These are phyloP conservation scores for Entophlyctis luteolus DNA, from an alignment of 192 early-diverging fungal species.

Conservation along the genomic window DNA sequence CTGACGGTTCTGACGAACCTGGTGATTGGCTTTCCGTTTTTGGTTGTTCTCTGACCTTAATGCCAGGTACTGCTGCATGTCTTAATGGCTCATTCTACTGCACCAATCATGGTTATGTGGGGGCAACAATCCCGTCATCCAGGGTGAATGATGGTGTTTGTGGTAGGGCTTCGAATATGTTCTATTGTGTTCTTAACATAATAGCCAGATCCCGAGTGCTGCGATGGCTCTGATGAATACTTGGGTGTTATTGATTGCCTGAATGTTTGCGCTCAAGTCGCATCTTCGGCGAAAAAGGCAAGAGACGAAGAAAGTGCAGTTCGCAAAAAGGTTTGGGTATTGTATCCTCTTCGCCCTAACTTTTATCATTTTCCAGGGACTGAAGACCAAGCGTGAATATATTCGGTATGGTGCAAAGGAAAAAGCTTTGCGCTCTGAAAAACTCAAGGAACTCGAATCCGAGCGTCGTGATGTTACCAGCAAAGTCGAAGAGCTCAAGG, in stretches of 20 bases:
- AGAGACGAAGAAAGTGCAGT: constrained; percentile 19
- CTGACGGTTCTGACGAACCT: constrained; percentile 92
- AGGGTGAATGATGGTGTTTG: constrained; percentile 94
- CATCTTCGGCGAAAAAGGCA: constrained; percentile 35
- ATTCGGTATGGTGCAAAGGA: constrained; percentile 17
- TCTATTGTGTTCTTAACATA: not conserved
- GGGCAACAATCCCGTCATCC: constrained; percentile 59
- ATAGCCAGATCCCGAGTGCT: constrained; percentile 72
- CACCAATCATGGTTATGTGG: constrained; percentile 69
- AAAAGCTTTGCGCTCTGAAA: not conserved
- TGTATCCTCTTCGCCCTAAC: not conserved
- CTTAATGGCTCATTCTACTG: constrained; percentile 77
- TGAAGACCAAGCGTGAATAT: constrained; percentile 32
- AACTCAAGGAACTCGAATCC: constrained; percentile 33
- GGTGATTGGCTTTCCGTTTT: constrained; percentile 41
- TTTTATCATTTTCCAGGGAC: constrained; percentile 22
- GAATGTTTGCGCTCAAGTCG: constrained; percentile 70
- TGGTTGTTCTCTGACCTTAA: not conserved
- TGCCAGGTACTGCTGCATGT: constrained; percentile 86
- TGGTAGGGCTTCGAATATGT: constrained; percentile 40
- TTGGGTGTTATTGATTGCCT: constrained; percentile 58
- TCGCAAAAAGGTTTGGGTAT: not conserved
- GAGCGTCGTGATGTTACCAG: constrained; percentile 34
- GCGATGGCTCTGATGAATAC: constrained; percentile 92
- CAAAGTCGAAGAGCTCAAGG: constrained; percentile 32